phyloP scores from a whole-genome alignment of 495 filamentous ascomycete species.

The Physcia stellaris region DNA sequence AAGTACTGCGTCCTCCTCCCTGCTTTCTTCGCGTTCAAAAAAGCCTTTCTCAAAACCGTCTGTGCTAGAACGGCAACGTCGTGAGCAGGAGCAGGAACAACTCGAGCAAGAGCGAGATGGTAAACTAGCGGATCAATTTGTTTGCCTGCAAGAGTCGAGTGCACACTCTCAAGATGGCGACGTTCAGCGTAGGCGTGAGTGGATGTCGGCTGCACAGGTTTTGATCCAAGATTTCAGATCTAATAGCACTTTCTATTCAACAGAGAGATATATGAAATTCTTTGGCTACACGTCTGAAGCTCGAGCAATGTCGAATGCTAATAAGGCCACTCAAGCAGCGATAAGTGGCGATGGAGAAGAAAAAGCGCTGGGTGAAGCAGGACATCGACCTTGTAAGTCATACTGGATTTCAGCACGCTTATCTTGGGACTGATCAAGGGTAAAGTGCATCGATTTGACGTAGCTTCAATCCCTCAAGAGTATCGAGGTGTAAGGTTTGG shows the following conservation, averaged over 20 bases:
- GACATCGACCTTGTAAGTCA: too few species aligned
- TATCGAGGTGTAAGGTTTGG: constrained; percentile 71
- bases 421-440: too few species aligned
- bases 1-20: neutral
- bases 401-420: too few species aligned
- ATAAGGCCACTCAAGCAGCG: constrained; percentile 14
- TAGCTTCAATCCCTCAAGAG: constrained; percentile 40
- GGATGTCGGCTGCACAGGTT: constrained; percentile 61
- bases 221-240: constrained; percentile 70
- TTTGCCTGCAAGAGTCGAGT: too few species aligned
- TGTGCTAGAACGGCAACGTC: too few species aligned
- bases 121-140: too few species aligned
- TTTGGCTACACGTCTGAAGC: constrained; percentile 44
- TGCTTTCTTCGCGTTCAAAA: neutral
- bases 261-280: constrained; percentile 55
- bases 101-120: neutral
- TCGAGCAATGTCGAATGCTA: constrained; percentile 21
- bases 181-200: constrained; percentile 40
- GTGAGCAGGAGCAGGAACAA: too few species aligned
- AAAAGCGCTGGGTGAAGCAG: too few species aligned
- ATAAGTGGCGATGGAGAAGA: too few species aligned
- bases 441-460: too few species aligned
- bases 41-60: too few species aligned
- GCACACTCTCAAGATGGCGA: constrained; percentile 26
- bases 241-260: constrained; percentile 63